Evolutionary conservation across 192 early-diverging fungal species (phyloP).

Genomic region (Geosiphon pyriformis): DNA sequence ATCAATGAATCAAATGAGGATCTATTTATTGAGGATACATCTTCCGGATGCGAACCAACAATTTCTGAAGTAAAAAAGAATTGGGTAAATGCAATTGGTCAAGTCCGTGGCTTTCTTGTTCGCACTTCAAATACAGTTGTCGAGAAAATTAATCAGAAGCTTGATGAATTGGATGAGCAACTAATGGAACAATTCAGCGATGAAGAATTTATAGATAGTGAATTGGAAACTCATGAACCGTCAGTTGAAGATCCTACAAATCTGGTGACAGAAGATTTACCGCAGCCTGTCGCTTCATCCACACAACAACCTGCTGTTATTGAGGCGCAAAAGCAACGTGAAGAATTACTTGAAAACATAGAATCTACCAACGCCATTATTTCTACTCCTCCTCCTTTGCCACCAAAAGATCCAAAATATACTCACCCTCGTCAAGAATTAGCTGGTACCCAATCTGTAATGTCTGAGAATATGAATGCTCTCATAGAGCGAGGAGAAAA

Average conservation of each 20-base stretch:
- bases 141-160: slow-evolving; percentile 10
- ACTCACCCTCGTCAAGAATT: neutral
- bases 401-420: neutral
- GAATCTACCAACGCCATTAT: neutral
- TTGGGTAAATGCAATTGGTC: neutral
- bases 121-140: neutral
- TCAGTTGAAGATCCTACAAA: neutral
- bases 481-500: slow-evolving; percentile 66
- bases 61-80: neutral
- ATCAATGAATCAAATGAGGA: neutral
- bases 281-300: neutral
- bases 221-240: neutral
- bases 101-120: neutral
- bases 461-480: slow-evolving; percentile 26
- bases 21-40: neutral
- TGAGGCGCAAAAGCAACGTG: neutral
- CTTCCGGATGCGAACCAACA: neutral
- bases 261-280: neutral
- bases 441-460: neutral
- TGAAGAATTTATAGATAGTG: neutral
- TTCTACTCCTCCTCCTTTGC: neutral
- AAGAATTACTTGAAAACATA: neutral
- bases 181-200: neutral
- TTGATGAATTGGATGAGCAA: slow-evolving; percentile 3
- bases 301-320: neutral